These are phyloP conservation scores for Alternaria gansuensis DNA, from an alignment of 2,329 filamentous ascomycete species.

Conservation along the genomic window DNA sequence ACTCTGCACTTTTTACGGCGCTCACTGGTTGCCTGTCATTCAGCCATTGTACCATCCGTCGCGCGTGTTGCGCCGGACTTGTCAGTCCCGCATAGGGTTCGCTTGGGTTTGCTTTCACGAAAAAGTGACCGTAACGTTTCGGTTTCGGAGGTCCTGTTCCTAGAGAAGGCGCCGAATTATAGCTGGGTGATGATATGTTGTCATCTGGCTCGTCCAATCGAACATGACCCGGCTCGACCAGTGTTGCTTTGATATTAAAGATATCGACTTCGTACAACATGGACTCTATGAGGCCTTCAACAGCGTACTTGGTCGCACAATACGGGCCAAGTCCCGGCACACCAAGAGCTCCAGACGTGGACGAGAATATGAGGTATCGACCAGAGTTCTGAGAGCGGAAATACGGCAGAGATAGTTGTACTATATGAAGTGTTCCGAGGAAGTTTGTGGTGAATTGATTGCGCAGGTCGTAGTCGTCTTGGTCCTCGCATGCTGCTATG, in stretches of 20 bases:
- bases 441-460: conserved; percentile 99
- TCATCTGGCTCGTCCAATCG: conserved; percentile 80
- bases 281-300: conserved; percentile 93
- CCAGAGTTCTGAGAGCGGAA: conserved; percentile 79
- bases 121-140: conserved; percentile 89
- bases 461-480: conserved; percentile 91
- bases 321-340: conserved; percentile 93
- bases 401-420: conserved; percentile 86
- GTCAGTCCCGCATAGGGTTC: conserved; percentile 80
- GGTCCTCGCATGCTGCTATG: conserved; percentile 94
- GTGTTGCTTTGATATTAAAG: conserved; percentile 91
- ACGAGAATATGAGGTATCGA: conserved; percentile 93
- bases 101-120: conserved; percentile 80
- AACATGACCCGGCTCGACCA: conserved; percentile 91
- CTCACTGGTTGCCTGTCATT: conserved; percentile 92
- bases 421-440: conserved; percentile 92
- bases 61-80: conserved; percentile 86
- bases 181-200: conserved; percentile 40
- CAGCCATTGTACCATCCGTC: conserved; percentile 92
- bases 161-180: conserved; percentile 43
- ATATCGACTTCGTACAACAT: conserved; percentile 94
- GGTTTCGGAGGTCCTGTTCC: conserved; percentile 56
- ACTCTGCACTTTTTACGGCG: conserved; percentile 88
- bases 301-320: conserved; percentile 96
- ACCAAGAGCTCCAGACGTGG: conserved; percentile 88